phyloP scores from a whole-genome alignment of 768 basidiomycete genomes.

The Pleurotus platypus region DNA sequence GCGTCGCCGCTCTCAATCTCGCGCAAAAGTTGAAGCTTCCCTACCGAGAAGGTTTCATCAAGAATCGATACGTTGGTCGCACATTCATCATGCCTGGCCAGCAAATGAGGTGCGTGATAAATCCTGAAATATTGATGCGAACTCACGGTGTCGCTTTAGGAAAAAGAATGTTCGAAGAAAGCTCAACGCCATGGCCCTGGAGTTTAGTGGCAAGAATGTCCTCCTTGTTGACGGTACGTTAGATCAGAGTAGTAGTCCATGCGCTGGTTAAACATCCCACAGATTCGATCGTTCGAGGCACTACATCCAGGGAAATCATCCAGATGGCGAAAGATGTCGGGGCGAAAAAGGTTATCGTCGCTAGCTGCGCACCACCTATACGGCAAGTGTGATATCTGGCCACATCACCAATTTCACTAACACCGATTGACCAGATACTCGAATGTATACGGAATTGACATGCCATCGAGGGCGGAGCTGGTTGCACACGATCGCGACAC shows the following conservation, averaged over 20 bases:
- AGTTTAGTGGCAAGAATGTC: conserved; percentile 90
- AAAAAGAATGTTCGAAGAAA: conserved; percentile 93
- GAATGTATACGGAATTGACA: conserved; percentile 99
- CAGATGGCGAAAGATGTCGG: conserved; percentile 99
- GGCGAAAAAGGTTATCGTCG: conserved; percentile 92
- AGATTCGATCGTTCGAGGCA: conserved; percentile 99
- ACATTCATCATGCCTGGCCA: conserved; percentile 99
- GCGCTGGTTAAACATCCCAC: background rate
- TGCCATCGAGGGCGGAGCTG: conserved; percentile 93
- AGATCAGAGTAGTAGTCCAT: background rate
- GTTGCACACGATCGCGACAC: conserved; percentile 79
- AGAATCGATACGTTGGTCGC: conserved; percentile 96
- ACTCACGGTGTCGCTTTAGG: conserved; percentile 33
- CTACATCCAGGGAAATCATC: conserved; percentile 97
- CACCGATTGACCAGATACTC: conserved; percentile 44
- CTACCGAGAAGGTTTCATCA: conserved; percentile 97
- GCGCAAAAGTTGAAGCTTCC: conserved; percentile 88
- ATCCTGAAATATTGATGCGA: background rate
- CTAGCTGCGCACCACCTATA: conserved; percentile 96
- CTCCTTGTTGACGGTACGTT: conserved; percentile 88
- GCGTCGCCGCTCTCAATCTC: conserved; percentile 93
- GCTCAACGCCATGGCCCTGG: conserved; percentile 97
- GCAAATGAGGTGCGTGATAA: conserved; percentile 66
- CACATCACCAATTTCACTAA: background rate
- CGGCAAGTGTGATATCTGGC: conserved; percentile 43